Evolutionary conservation across 2,329 filamentous ascomycete genomes (phyloP), one percentile per base, ranked within the genome.

Genomic region (Lecanicillium sp.): DNA sequence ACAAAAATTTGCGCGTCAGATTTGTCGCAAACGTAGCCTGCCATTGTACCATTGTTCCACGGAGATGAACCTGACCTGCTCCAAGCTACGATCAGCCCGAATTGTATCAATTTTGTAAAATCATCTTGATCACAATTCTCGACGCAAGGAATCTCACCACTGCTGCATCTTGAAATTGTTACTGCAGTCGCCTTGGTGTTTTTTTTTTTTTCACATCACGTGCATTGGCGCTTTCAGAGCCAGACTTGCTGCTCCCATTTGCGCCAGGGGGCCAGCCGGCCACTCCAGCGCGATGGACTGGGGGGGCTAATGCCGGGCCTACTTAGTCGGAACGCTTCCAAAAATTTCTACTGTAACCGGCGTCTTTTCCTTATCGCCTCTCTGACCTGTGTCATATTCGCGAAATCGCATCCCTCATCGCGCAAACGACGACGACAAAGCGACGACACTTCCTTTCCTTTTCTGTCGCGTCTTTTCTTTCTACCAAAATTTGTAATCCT

Each of bases 291-390:
- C n/a, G n/a, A n/a, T n/a, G 24, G 35, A 24, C 26, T 14, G 21
- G 15, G 26, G 33, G 44, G 44, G 27, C 27, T 33, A 40, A 21
- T 47, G 27, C 36, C 36, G 37, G 44, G 26, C 44, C 35, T 32
- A 35, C 6, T n/a, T n/a, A n/a, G n/a, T 47, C 36, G 44, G 44
- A 41, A 26, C 35, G 37, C 44, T 47, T 47, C 44, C 44, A 47
- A 47, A 47, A 47, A 33, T 41, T 47, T 47, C 44, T 47, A 47
- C 44, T 41, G 36, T 35, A 41, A 27, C 26, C 33, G 11, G 15
- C 24, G 7, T 11, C 5, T 20, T 36, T 39, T 47, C 44, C 35
- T 38, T 19, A 38, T 45, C 32, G 32, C n/a, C n/a, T n/a, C 23
- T 29, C 32, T 44, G 24, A 29, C 26, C 32, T 19, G 26, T 27